Evolutionary conservation across 2,329 filamentous ascomycete species (phyloP).

Genomic region (Escovopsis sp.): DNA sequence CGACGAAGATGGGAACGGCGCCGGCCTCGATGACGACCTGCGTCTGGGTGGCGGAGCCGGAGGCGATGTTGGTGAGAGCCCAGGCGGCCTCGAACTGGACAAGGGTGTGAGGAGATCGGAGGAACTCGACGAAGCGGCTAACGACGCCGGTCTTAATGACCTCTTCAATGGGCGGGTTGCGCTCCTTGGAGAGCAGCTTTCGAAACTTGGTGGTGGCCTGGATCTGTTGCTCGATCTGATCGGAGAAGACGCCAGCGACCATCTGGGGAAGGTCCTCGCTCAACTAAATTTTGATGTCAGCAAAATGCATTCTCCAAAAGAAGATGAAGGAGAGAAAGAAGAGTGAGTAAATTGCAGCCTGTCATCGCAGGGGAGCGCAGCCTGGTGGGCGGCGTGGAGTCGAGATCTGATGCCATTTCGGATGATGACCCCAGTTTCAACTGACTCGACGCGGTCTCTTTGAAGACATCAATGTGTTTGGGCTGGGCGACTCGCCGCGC

Average conservation of each 20-base stretch:
- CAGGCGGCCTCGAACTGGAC: constrained; percentile 98
- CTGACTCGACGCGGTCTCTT: no score
- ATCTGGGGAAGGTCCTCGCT: constrained; percentile 97
- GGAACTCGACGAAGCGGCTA: constrained; percentile 92
- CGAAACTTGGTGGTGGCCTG: constrained; percentile 96
- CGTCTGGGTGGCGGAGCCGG: constrained; percentile 89
- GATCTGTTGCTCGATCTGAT: constrained; percentile 96
- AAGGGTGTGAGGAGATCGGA: constrained; percentile 90
- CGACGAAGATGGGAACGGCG: constrained; percentile 95
- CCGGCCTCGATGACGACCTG: constrained; percentile 98
- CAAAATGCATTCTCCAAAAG: no score
- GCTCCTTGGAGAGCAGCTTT: constrained; percentile 95
- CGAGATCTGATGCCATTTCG: no score
- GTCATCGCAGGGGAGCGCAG: no score
- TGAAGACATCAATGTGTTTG: no score
- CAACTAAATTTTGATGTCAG: constrained; percentile 40
- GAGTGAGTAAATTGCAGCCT: no score
- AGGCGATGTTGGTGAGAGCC: constrained; percentile 98
- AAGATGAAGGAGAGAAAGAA: no score
- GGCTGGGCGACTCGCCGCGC: no score
- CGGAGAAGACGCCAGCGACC: constrained; percentile 95
- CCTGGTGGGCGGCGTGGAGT: no score
- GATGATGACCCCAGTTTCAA: no score
- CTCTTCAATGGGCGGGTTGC: constrained; percentile 96
- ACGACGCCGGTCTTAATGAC: constrained; percentile 99